Conservation (phyloP, 495 filamentous ascomycete genomes). For the Penicillium odoratum region DNA sequence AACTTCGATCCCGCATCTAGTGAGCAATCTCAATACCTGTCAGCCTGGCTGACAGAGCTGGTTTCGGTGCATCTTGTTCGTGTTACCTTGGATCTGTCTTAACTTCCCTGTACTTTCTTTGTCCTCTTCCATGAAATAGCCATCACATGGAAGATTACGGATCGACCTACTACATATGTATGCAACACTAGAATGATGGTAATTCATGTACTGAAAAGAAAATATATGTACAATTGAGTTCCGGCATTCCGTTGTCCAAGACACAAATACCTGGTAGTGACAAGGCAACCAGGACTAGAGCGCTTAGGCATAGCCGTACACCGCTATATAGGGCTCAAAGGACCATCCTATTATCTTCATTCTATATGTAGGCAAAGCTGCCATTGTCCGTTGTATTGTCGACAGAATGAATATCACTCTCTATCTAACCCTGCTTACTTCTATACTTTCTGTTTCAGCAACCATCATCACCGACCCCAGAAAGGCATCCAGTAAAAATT, state of each 20-base stretch:
- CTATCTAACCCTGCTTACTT: neutral
- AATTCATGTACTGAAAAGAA: too few species aligned
- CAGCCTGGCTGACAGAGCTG: too few species aligned
- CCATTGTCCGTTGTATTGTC: neutral
- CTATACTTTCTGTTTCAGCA: neutral
- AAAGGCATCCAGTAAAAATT: slow-evolving; percentile 1
- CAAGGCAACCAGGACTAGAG: neutral
- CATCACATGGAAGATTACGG: too few species aligned
- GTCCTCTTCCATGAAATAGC: too few species aligned
- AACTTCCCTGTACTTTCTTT: too few species aligned
- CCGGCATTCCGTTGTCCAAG: neutral
- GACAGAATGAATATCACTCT: neutral
- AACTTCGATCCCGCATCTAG: slow-evolving; percentile 23
- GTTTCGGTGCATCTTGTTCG: too few species aligned
- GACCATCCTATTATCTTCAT: too few species aligned
- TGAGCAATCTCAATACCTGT: neutral
- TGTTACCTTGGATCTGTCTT: too few species aligned
- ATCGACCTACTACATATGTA: too few species aligned
- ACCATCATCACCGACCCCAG: neutral
- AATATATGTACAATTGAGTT: too few species aligned
- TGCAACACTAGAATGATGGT: too few species aligned
- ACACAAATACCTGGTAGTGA: neutral
- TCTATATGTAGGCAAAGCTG: too few species aligned
- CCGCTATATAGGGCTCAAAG: neutral
- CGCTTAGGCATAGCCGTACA: neutral